Evolutionary conservation across 1,139 yeast species (phyloP), one percentile per base, ranked within the genome.

Genomic region (Candida tetrigidarum): DNA sequence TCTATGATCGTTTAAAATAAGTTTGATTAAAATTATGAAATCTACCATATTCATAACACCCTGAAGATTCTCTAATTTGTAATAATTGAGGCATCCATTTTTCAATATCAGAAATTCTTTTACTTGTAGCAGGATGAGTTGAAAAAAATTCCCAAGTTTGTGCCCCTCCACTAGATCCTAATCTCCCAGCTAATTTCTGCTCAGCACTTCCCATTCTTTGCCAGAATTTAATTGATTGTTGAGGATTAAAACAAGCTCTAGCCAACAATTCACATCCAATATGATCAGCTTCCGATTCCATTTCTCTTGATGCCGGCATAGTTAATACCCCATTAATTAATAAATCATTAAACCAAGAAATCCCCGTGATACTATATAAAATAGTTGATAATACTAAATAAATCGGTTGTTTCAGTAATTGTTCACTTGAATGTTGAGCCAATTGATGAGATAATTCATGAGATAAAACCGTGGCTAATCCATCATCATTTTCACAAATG

Each of bases 281-380:
- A 56, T 84, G 84, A 62, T 93, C 99, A 0, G 99, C 99, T 62
- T 93, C 99, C 0, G 91, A 80, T 64, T 93, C 99, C 96, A 89
- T 89, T 52, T 82, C 90, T 56, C 99, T 74, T 1, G 96, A 86
- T 0, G 96, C 88, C 0, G 97, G 97, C 78, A 86, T 79, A 52
- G 81, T 79, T 39, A 92, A 63, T 22, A 84, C 63, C 0, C 91
- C 77, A 25, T 77, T 76, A 18, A 87, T 69, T 30, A 90, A 57
- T 37, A 86, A 54, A 44, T 78, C 76, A 55, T 80, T 81, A 45
- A 86, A 60, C 35, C 78, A 54, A 9, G 56, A 44, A 48, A 54
- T 60, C 26, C 57, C 74, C 19, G 64, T 69, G 48, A 62, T 60
- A 56, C 59, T 58, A 50, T 63, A 82, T 43, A 86, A 54, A 0